Evolutionary conservation across 1,284 basidiomycete species (phyloP), one percentile per base, ranked within the genome.

Genomic region (Cryptococcus jaspeensis): DNA sequence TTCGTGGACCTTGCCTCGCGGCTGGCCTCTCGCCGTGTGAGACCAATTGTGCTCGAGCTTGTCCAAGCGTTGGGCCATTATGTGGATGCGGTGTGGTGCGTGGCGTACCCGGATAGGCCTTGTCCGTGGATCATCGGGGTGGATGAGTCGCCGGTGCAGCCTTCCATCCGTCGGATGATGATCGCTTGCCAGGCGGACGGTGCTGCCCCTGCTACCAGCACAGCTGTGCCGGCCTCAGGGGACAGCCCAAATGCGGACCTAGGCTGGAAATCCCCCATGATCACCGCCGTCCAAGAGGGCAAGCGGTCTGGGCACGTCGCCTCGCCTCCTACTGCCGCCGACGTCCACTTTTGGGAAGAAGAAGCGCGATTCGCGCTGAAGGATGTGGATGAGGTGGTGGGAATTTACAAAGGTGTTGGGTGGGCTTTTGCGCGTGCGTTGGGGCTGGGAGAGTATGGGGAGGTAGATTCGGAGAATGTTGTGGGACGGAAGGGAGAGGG

Each of bases 341-440:
- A 73, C n/a, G 61, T 72, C 28, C 44, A 44, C 18, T 75, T 74
- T 47, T 75, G 69, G 66, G 63, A 61, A 5, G 58, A 63, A 11
- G 74, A 75, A 50, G 71, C 74, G 13, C 62, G 58, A 5, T 67
- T 71, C 37, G 63, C 64, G 0, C 53, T 74, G 9, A 52, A 61
- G 9, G 74, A 75, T 50, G 71, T 72, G n/a, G 67, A 73, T 47
- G 71, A 74, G 41, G 68, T 67, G 3, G 69, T 75, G 2, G 73
- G 73, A 18, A 65, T 67, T n/a, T 67, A 62, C 46, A 75, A 74
- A 50, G 70, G 72, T 16, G 61, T 66, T 2, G 64, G 63, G 16
- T 67, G 69, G 69, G 69, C 70, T 3, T 75, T 75, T 54, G 67
- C 52, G 13, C 54, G 57, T 22, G 66, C 67, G 0, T 54, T 74